Percentiles rank a stretch among this genome's conserved stretches.
phyloP scores from a whole-genome alignment of 2,329 filamentous ascomycete genomes.

The Botrytis tulipae region DNA sequence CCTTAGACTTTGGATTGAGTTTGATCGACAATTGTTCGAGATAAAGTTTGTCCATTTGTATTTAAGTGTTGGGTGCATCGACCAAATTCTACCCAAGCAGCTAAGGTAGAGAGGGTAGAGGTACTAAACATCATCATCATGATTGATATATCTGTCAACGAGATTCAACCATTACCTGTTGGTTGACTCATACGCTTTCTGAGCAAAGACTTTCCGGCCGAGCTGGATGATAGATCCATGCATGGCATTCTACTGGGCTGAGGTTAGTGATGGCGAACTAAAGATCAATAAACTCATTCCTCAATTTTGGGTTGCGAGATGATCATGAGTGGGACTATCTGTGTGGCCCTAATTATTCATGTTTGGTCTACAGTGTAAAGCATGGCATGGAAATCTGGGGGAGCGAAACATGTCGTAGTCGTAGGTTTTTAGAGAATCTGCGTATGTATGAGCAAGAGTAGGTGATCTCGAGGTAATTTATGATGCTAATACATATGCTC shows the following conservation, averaged over 20 bases:
- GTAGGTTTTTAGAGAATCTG: neutral
- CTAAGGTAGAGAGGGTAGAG: too few relatives aligned
- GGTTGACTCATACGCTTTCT: neutral
- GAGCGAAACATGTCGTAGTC: neutral
- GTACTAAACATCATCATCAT: neutral
- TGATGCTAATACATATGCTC: neutral
- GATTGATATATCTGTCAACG: neutral
- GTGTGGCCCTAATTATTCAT: neutral
- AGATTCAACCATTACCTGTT: neutral
- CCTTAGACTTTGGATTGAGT: neutral
- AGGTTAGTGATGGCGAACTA: slow-evolving; percentile 5
- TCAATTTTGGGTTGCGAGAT: neutral
- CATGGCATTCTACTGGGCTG: neutral
- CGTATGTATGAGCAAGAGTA: neutral
- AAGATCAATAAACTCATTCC: neutral
- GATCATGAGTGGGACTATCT: neutral
- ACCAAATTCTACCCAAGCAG: neutral
- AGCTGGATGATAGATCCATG: neutral
- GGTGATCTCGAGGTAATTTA: neutral
- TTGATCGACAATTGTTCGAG: neutral
- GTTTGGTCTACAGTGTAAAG: neutral
- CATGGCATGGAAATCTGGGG: neutral
- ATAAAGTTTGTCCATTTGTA: neutral
- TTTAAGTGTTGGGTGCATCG: neutral
- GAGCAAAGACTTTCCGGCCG: neutral